Evolutionary conservation across 1,284 basidiomycete genomes (phyloP).

Genomic region (Ganoderma sinense): DNA sequence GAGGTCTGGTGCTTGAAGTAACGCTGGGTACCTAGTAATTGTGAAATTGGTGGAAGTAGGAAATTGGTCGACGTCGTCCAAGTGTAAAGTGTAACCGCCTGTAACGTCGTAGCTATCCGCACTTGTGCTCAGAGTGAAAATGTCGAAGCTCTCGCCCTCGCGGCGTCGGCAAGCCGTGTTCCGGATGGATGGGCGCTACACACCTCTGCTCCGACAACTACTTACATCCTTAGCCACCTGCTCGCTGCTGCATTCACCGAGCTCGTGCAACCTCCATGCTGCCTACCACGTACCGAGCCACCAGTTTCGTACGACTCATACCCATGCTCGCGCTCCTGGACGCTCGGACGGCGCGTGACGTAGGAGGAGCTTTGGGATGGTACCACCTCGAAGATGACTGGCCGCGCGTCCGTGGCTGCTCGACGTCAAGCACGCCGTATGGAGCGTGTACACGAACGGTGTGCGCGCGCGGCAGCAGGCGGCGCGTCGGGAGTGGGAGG

Average conservation of each 20-base stretch:
- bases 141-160: too few relatives aligned
- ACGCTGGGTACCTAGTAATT: too few relatives aligned
- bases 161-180: too few relatives aligned
- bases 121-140: too few relatives aligned
- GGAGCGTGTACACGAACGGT: neutral
- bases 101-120: too few relatives aligned
- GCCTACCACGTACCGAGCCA: conserved; percentile 10
- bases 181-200: too few relatives aligned
- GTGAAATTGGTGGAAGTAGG: too few relatives aligned
- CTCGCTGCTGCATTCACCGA: neutral
- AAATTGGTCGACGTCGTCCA: too few relatives aligned
- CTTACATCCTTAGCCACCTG: neutral
- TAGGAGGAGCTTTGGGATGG: conserved; percentile 9
- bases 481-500: conserved; percentile 14
- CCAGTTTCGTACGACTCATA: conserved; percentile 25
- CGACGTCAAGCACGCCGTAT: conserved; percentile 8
- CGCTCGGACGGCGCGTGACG: neutral
- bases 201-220: too few relatives aligned
- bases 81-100: too few relatives aligned
- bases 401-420: neutral
- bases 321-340: conserved; percentile 20
- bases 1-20: too few relatives aligned
- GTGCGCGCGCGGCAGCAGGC: conserved; percentile 9
- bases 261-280: neutral
- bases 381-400: conserved; percentile 18